phyloP scores from a whole-genome alignment of 805 yeast genomes.

The Candida maesae region DNA sequence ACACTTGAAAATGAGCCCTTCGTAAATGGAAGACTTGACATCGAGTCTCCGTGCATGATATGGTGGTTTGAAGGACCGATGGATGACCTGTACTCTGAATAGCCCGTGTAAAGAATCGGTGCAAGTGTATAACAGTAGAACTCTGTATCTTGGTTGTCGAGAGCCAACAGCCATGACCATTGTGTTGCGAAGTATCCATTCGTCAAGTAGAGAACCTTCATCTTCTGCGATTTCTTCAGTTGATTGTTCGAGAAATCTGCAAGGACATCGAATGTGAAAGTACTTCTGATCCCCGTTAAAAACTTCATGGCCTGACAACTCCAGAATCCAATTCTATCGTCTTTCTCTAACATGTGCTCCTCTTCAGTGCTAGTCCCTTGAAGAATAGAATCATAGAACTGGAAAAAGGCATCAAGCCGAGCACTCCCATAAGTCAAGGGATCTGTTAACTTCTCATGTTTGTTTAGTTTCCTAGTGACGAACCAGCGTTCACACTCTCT shows the following conservation, averaged over 20 bases:
- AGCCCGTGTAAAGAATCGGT: conserved; percentile 15
- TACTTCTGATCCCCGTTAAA: conserved; percentile 17
- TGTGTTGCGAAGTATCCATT: conserved; percentile 16
- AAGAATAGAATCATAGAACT: conserved; percentile 18
- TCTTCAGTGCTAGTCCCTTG: conserved; percentile 2
- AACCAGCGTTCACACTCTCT: conserved; percentile 22
- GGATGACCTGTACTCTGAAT: conserved; percentile 9
- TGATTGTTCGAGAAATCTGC: conserved; percentile 22
- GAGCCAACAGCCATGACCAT: conserved; percentile 27
- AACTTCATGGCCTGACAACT: conserved; percentile 21
- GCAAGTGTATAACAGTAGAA: conserved; percentile 18
- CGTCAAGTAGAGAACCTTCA: conserved; percentile 16
- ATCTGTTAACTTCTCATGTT: conserved; percentile 10
- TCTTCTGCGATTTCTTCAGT: conserved; percentile 13
- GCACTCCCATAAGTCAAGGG: conserved; percentile 16
- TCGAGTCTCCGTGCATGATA: conserved; percentile 18
- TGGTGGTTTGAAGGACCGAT: conserved; percentile 26
- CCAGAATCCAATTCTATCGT: conserved; percentile 20
- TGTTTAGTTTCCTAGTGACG: conserved; percentile 9
- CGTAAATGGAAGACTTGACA: conserved; percentile 20
- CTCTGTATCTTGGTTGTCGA: conserved; percentile 22
- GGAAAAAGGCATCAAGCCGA: conserved; percentile 19
- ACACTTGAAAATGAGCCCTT: conserved; percentile 18
- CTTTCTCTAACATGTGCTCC: conserved; percentile 4
- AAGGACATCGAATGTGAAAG: conserved; percentile 13